Evolutionary conservation across 2,329 filamentous ascomycete genomes (phyloP), one percentile per base, ranked within the genome.

Genomic region (Aureobasidium lini): DNA sequence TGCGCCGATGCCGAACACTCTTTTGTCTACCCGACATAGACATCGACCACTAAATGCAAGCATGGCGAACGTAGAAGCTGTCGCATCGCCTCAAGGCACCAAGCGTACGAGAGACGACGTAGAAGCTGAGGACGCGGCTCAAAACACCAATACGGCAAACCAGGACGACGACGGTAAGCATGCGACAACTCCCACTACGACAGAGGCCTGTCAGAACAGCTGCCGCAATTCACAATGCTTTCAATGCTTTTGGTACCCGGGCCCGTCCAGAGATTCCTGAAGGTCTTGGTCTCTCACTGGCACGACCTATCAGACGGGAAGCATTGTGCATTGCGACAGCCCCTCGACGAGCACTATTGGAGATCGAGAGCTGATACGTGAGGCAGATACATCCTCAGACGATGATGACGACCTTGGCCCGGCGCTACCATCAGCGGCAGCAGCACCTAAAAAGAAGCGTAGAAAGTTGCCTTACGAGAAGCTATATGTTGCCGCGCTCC

Each of bases 381-480:
- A n/a, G 3, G 15, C 18, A 57, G 63, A 63, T 60, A 84, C 82
- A 67, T 95, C 90, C 37, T 93, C 89, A 3, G 70, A 72, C 59
- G 69, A 70, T 60, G 69, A 70, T 60, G 76, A 78, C 61, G 92
- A 95, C 70, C 94, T 96, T 77, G 94, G 94, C 44, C 94, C 94
- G 31, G 88, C 93, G 66, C 83, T 97, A 32, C 93, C 94, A 44
- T 88, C 90, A 1, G 82, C 86, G 52, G 34, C 37, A 7, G 36
- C 54, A 2, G 86, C 82, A 18, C 84, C 86, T 2, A 93, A 93
- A 79, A 95, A 95, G 81, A 96, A 96, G 77, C 86, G 89, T 64
- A 84, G 92, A 67, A 89, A 89, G 67, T 84, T 99, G 2, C 90
- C 90, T 1, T 93, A 96, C 77, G 93, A 97, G 76, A 96, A 94